phyloP scores from a whole-genome alignment of 371 early-diverging fungal species.

The Mortierella sp. region DNA sequence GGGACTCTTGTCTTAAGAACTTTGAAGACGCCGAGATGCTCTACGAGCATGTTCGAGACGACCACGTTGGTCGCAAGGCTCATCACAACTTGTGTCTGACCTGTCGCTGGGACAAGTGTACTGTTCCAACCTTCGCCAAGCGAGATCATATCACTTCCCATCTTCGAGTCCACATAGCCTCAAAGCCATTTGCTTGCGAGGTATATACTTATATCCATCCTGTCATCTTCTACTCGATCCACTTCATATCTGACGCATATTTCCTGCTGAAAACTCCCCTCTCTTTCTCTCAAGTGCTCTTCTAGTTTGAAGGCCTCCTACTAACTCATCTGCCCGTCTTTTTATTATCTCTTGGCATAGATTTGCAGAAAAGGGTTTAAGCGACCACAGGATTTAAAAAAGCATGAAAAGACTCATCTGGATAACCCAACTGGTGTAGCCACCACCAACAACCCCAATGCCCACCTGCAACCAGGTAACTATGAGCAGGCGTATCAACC shows the following conservation, averaged over 20 bases:
- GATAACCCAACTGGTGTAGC: conserved; percentile 49
- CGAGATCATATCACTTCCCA: conserved; percentile 96
- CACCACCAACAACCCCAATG: conserved; percentile 49
- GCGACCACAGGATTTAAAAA: conserved; percentile 94
- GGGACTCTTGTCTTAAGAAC: conserved; percentile 63
- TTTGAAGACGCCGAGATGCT: conserved; percentile 86
- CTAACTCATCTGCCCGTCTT: neutral
- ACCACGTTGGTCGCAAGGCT: conserved; percentile 93
- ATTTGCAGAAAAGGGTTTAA: conserved; percentile 90
- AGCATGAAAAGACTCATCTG: conserved; percentile 90
- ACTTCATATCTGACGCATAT: no score
- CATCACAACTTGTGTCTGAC: conserved; percentile 88
- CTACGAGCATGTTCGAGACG: conserved; percentile 86
- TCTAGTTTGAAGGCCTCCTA: neutral
- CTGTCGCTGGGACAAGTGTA: conserved; percentile 92
- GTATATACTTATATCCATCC: conserved; percentile 47
- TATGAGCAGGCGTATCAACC: conserved; percentile 24
- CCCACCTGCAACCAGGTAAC: conserved; percentile 23
- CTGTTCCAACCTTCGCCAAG: conserved; percentile 76
- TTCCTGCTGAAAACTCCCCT: neutral
- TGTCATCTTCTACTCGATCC: no score
- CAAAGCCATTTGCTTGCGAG: conserved; percentile 88
- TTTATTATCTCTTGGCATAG: conserved; percentile 59
- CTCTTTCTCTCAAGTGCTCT: neutral
- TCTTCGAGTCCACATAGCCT: conserved; percentile 91